Conservation (phyloP, 1,284 basidiomycete species). For the Vanrija sp. region DNA sequence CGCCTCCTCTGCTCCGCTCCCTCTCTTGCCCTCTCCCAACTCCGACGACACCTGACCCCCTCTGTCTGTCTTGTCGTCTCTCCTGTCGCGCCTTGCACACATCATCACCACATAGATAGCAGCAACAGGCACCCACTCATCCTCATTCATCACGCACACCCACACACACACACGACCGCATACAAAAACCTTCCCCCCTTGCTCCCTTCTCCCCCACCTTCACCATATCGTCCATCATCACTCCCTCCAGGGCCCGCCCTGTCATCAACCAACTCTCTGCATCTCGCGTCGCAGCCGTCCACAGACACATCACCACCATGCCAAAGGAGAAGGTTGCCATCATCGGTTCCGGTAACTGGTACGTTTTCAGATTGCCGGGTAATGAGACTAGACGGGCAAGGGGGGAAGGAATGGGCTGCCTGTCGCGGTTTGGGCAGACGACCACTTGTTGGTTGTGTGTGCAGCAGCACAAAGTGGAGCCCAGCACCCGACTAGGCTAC, state of each 20-base stretch:
- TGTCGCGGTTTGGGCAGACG: too few species aligned
- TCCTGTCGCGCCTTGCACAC: too few species aligned
- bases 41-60: too few species aligned
- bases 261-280: background rate
- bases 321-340: conserved; percentile 56
- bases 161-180: background rate
- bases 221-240: background rate
- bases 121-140: background rate
- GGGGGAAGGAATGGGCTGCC: too few species aligned
- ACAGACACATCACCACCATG: conserved; percentile 1
- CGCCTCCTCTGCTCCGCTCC: background rate
- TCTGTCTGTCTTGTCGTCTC: too few species aligned
- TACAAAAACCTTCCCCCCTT: too few species aligned
- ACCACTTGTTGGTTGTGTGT: too few species aligned
- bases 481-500: background rate
- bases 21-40: too few species aligned
- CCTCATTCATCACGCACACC: background rate
- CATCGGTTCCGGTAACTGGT: conserved; percentile 54
- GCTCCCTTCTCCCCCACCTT: background rate
- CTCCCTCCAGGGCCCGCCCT: background rate
- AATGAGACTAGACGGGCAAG: too few species aligned
- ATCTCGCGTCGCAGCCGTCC: background rate
- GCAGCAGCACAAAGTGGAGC: background rate
- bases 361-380: conserved; percentile 3
- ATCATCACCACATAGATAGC: too few species aligned